Evolutionary conservation across 352 stramenopile species (phyloP).

Genomic region (Blastocystis sp.): DNA sequence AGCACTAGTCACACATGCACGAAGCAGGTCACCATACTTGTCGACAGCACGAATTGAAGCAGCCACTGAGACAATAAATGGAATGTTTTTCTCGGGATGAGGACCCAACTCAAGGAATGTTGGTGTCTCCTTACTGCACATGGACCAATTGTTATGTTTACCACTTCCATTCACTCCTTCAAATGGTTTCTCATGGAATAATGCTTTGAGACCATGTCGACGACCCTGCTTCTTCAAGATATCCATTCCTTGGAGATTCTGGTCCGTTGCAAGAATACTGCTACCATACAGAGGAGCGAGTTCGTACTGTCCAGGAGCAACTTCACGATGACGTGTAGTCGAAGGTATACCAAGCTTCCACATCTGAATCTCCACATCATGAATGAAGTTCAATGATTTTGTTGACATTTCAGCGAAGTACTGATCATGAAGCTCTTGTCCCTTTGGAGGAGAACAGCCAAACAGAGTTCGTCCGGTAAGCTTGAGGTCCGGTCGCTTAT

Average conservation of each 20-base stretch:
- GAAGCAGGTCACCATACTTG: slow-evolving; percentile 76
- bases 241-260: slow-evolving; percentile 80
- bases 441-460: slow-evolving; percentile 72
- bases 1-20: slow-evolving; percentile 72
- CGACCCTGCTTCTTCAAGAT: slow-evolving; percentile 74
- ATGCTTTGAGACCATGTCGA: slow-evolving; percentile 72
- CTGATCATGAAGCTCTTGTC: slow-evolving; percentile 79
- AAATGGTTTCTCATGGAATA: slow-evolving; percentile 81
- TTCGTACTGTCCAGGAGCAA: slow-evolving; percentile 78
- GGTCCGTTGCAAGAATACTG: slow-evolving; percentile 75
- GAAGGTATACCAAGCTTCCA: slow-evolving; percentile 72
- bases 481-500: slow-evolving; percentile 74
- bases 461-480: slow-evolving; percentile 75
- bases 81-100: slow-evolving; percentile 66
- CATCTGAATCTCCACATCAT: slow-evolving; percentile 76
- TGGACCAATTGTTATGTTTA: slow-evolving; percentile 81
- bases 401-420: slow-evolving; percentile 75
- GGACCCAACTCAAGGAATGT: slow-evolving; percentile 70
- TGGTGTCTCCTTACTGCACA: slow-evolving; percentile 71
- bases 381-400: slow-evolving; percentile 73
- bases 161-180: slow-evolving; percentile 76
- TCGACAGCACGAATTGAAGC: slow-evolving; percentile 74
- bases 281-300: slow-evolving; percentile 74
- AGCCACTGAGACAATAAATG: slow-evolving; percentile 75
- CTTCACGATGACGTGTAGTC: slow-evolving; percentile 77